A percentile compares a stretch with the other conserved stretches of the same genome.
Evolutionary conservation across 2,329 filamentous ascomycete genomes (phyloP).

Genomic region (Botryotinia calthae): DNA sequence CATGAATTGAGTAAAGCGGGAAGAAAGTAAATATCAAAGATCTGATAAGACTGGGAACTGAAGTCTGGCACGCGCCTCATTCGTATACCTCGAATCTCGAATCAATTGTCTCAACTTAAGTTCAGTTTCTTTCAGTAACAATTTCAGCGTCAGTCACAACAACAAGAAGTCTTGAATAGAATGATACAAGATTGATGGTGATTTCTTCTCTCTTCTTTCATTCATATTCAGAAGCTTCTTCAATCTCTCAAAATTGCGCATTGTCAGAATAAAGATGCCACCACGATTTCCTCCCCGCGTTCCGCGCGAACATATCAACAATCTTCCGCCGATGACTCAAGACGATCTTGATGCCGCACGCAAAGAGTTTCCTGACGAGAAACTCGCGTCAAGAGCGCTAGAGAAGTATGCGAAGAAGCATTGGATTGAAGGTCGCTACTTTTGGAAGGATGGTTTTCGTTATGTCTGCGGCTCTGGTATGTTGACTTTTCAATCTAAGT

Average conservation of each 20-base stretch:
- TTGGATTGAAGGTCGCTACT: background rate
- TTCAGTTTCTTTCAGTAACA: background rate
- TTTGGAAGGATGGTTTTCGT: background rate
- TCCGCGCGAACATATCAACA: background rate
- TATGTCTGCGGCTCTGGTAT: background rate
- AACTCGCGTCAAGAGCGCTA: background rate
- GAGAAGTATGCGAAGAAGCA: background rate
- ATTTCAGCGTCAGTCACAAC: background rate
- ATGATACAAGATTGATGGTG: background rate
- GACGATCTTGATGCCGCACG: background rate
- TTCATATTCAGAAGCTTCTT: background rate
- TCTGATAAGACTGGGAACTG: background rate
- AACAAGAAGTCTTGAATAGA: accelerated
- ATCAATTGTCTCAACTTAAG: no score
- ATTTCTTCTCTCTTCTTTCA: background rate
- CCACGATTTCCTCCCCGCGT: background rate
- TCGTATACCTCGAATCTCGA: background rate
- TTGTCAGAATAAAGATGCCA: background rate
- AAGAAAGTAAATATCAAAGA: background rate
- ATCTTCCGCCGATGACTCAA: background rate
- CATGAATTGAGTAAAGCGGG: background rate
- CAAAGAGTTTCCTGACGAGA: background rate
- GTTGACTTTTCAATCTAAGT: background rate
- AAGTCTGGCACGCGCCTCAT: background rate
- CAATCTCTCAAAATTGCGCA: background rate